Conservation (phyloP, 1,139 yeast species). For the Suhomyces atakaporum region DNA sequence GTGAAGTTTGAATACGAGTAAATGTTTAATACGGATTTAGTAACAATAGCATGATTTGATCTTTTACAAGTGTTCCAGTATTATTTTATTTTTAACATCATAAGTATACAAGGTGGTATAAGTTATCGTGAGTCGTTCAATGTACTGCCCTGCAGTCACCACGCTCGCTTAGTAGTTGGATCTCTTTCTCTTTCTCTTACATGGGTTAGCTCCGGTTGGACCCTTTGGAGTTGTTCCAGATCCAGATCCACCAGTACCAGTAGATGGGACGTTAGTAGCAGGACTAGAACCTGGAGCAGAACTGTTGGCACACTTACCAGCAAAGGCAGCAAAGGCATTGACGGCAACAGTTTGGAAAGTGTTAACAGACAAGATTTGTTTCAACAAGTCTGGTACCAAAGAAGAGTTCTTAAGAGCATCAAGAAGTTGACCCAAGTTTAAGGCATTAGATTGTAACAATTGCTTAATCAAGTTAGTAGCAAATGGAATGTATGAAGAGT, state of each 20-base stretch:
- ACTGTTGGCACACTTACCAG: constrained; percentile 35
- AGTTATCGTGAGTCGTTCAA: neutral
- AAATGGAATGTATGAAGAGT: constrained; percentile 40
- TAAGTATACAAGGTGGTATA: constrained; percentile 12
- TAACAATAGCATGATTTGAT: too few relatives aligned
- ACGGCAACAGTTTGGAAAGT: constrained; percentile 42
- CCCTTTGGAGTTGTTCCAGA: constrained; percentile 3
- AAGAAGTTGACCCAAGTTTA: constrained; percentile 30
- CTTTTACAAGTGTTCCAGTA: neutral
- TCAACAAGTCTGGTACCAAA: constrained; percentile 39
- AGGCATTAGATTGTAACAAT: constrained; percentile 33
- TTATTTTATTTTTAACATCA: constrained; percentile 5
- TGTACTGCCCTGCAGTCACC: constrained; percentile 13
- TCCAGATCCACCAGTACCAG: constrained; percentile 17
- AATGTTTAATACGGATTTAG: too few relatives aligned
- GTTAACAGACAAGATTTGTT: constrained; percentile 34
- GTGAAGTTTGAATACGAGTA: too few relatives aligned
- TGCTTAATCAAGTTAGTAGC: constrained; percentile 37
- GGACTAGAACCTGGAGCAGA: constrained; percentile 12
- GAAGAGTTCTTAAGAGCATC: constrained; percentile 39
- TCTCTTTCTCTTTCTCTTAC: constrained; percentile 40
- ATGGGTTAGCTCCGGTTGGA: constrained; percentile 24
- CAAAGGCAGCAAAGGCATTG: constrained; percentile 46
- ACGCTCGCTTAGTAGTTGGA: constrained; percentile 25
- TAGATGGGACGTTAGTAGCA: neutral